A percentile compares a stretch with the other conserved stretches of the same genome.
Conservation (phyloP, 805 yeast genomes). For the Saccharomycodes ludwigii region DNA sequence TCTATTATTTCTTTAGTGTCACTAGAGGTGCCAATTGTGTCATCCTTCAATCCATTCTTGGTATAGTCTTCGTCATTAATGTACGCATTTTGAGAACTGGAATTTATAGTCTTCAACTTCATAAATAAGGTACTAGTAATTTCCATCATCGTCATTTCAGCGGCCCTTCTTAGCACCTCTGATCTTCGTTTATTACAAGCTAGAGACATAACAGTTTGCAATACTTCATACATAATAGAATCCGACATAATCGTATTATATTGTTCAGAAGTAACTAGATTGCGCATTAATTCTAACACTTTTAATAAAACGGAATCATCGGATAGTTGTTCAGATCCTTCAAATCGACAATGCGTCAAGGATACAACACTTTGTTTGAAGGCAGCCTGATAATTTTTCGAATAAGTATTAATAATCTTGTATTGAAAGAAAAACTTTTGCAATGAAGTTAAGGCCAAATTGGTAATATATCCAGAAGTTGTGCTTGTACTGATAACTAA, state of each 20-base stretch:
- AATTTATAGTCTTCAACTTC: conserved; percentile 41
- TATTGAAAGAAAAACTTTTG: conserved; percentile 55
- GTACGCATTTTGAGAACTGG: conserved; percentile 24
- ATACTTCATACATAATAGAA: conserved; percentile 74
- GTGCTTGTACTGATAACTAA: conserved; percentile 71
- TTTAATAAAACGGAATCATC: conserved; percentile 86
- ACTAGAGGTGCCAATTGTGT: conserved; percentile 25
- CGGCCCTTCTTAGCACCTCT: conserved; percentile 78
- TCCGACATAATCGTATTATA: conserved; percentile 57
- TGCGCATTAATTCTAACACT: conserved; percentile 52
- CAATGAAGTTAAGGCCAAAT: conserved; percentile 65
- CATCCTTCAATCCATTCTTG: conserved; percentile 41
- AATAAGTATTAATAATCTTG: conserved; percentile 43
- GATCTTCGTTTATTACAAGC: conserved; percentile 89
- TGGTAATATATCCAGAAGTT: conserved; percentile 78
- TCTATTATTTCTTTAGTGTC: conserved; percentile 4
- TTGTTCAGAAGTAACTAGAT: conserved; percentile 5
- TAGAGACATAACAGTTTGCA: conserved; percentile 81
- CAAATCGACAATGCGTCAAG: conserved; percentile 87
- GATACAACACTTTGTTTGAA: conserved; percentile 36
- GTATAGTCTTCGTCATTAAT: conserved; percentile 37
- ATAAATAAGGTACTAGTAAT: conserved; percentile 60
- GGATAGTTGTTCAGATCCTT: conserved; percentile 82
- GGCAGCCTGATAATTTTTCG: conserved; percentile 51
- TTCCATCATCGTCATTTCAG: conserved; percentile 66